Base-by-base conservation (phyloP, 306 rosid species). In the Vachellia collinsii region DNA sequence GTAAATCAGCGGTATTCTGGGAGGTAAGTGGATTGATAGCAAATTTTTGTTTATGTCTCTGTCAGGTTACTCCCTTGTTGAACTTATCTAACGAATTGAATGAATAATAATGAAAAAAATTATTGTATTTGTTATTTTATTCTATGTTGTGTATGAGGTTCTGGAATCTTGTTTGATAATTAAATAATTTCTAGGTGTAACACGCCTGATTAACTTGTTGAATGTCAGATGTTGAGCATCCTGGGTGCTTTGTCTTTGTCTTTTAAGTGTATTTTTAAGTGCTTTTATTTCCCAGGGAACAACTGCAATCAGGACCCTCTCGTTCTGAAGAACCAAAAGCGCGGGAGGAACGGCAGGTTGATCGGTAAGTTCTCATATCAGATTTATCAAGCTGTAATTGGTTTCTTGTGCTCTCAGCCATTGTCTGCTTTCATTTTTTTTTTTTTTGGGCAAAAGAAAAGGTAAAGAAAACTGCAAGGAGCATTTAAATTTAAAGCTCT, bases 301-400 rank as follows among this genome's bases (percentile, higher is more conserved):
- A 90, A 92, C 80, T 62, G 44, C 97, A 93, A 78, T 79, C 96
- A 20, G 97, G 91, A 84, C 90, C 86, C 54, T 86, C 97, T 73
- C 94, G 75, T 73, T 96, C 99, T 41, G 99, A 93, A 87, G 99
- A 96, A 88, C 98, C 99, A 4, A 89, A 96, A 88, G 91, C 25
- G 22, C 91, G 97, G 22, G 99, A 95, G 66, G 99, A 93, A 69
- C 92, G 96, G 1, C 93, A 75, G 74, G 91, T 43, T 74, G 97
- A 93, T 73, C 79, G 94, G 99, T 95, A 87, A 84, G 82, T 50
- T 70, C 81, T 34, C 48, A 25, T 44, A 11, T 59, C 74, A 36
- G 13, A 66, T 72, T 34, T 51, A 8, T 50, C 17, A 10, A 25
- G 67, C 72, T 79, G 43, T 74, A 16, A 77, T 62, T 44, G 58